Conservation (phyloP, 768 basidiomycete genomes). For the Russula virescens region DNA sequence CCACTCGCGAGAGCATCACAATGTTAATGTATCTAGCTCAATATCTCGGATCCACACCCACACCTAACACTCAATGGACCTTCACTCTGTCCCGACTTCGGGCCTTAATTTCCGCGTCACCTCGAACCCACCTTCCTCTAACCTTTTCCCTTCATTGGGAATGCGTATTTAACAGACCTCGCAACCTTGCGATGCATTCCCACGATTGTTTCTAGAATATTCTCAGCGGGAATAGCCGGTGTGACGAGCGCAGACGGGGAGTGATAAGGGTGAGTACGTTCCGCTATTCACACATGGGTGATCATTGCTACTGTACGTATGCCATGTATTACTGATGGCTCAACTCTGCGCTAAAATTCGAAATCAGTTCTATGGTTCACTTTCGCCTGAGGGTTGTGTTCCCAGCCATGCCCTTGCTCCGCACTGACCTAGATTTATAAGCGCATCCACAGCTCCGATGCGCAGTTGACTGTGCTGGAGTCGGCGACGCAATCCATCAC, state of each 20-base stretch:
- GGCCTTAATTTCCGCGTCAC: constrained; percentile 17
- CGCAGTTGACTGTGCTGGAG: not conserved
- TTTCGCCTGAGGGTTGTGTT: not conserved
- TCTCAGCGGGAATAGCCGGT: constrained; percentile 17
- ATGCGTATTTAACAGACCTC: not conserved
- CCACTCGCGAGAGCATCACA: constrained; percentile 19
- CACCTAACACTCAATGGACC: constrained; percentile 6
- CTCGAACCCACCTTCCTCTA: not conserved
- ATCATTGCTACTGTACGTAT: not conserved
- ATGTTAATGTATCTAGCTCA: constrained; percentile 17
- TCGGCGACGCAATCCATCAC: not conserved
- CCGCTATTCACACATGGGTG: constrained; percentile 6
- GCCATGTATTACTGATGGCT: not conserved
- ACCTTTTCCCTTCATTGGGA: constrained; percentile 1
- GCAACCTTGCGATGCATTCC: constrained; percentile 10
- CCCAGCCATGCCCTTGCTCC: not conserved
- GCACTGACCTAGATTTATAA: not conserved
- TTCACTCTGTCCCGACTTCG: constrained; percentile 11
- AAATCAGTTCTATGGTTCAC: not conserved
- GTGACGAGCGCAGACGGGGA: constrained; percentile 9
- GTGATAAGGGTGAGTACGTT: constrained; percentile 11
- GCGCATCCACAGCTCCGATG: not conserved
- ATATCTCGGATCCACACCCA: constrained; percentile 2
- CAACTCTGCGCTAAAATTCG: not conserved
- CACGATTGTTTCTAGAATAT: constrained; percentile 5